A percentile compares a stretch with the other conserved stretches of the same genome.
phyloP scores from a whole-genome alignment of 768 basidiomycete species.

The Amanita rubescens region DNA sequence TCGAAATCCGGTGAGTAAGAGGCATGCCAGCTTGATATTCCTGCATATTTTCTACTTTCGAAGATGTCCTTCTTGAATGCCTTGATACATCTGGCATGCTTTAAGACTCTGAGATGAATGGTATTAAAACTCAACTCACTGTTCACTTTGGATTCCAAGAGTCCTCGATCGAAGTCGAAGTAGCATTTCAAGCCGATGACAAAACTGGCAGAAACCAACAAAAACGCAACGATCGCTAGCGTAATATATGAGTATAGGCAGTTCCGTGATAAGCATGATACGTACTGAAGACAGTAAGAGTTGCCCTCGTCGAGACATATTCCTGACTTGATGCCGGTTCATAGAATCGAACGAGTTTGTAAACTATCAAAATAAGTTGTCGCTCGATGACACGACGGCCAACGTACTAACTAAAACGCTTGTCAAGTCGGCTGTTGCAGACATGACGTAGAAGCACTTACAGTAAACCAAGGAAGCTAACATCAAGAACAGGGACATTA shows the following conservation, averaged over 20 bases:
- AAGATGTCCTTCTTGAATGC: conserved; percentile 32
- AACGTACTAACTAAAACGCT: conserved; percentile 32
- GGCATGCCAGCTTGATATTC: conserved; percentile 48
- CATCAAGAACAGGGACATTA: conserved; percentile 66
- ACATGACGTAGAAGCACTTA: conserved; percentile 28
- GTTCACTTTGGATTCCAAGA: conserved; percentile 63
- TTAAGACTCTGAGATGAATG: background rate
- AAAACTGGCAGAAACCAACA: conserved; percentile 70
- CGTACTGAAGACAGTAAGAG: conserved; percentile 76
- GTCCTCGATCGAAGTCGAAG: conserved; percentile 76
- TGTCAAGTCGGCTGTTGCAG: background rate
- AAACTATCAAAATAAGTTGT: conserved; percentile 38
- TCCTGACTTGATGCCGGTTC: conserved; percentile 42
- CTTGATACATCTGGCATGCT: conserved; percentile 37
- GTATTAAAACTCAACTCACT: conserved; percentile 44
- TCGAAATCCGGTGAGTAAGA: conserved; percentile 63
- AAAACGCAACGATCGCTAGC: conserved; percentile 66
- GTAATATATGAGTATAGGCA: background rate
- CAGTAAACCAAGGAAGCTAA: conserved; percentile 71
- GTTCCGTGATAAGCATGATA: conserved; percentile 8
- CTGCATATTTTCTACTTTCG: conserved; percentile 38
- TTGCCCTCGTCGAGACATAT: conserved; percentile 71
- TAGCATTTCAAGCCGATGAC: conserved; percentile 73
- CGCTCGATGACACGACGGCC: no score
- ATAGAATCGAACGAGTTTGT: conserved; percentile 83